Conservation (phyloP, 2,329 filamentous ascomycete genomes). For the Cadophora malorum region DNA sequence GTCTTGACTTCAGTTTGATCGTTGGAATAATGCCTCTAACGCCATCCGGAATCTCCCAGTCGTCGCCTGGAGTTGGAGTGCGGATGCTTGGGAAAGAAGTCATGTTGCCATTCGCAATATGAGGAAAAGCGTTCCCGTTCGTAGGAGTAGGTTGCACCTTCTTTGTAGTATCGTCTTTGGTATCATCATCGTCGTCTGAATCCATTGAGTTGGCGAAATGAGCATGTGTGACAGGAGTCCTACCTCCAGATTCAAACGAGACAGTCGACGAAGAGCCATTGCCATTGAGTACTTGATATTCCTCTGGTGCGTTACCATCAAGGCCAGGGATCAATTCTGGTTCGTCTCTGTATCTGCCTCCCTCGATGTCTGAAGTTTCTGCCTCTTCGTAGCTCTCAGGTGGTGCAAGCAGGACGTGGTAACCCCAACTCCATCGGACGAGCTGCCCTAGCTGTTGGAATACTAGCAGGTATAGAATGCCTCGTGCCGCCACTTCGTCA, state of each 20-base stretch:
- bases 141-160: constrained; percentile 34
- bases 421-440: constrained; percentile 97
- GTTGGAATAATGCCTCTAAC: constrained; percentile 51
- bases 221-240: constrained; percentile 43
- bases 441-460: constrained; percentile 98
- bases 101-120: constrained; percentile 56
- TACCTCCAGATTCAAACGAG: constrained; percentile 45
- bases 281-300: constrained; percentile 43
- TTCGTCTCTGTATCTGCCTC: constrained; percentile 64
- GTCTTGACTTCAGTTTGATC: constrained; percentile 45
- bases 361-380: constrained; percentile 46
- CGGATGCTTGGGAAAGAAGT: constrained; percentile 67
- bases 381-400: constrained; percentile 71
- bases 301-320: constrained; percentile 52
- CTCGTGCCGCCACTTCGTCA: constrained; percentile 89
- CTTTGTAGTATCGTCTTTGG: constrained; percentile 41
- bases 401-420: constrained; percentile 90
- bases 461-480: constrained; percentile 93
- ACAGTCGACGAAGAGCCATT: constrained; percentile 31
- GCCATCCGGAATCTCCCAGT: constrained; percentile 47
- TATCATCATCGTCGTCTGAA: constrained; percentile 49
- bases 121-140: constrained; percentile 36
- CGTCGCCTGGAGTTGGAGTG: constrained; percentile 39
- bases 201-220: constrained; percentile 48
- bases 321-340: constrained; percentile 56